phyloP scores from a whole-genome alignment of 805 yeast genomes.

The Saccharomycopsis sp. region DNA sequence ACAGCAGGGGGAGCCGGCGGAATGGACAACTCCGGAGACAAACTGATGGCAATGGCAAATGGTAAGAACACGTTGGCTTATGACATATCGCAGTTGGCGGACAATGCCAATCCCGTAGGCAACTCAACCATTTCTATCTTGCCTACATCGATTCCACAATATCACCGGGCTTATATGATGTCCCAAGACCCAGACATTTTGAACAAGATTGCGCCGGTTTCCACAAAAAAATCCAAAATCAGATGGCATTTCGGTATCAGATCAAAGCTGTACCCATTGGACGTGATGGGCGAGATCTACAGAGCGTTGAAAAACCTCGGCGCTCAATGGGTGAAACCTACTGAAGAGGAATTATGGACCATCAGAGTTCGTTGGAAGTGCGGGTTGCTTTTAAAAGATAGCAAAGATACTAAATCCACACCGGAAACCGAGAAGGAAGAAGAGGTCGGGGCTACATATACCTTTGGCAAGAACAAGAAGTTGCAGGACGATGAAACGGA shows the following conservation, averaged over 20 bases:
- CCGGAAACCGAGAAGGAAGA: conserved; percentile 13
- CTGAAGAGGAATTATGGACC: conserved; percentile 94
- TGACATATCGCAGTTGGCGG: conserved; percentile 16
- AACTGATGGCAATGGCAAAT: conserved; percentile 4
- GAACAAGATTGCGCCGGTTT: conserved; percentile 34
- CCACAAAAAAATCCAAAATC: conserved; percentile 71
- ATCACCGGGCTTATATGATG: conserved; percentile 88
- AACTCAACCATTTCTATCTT: conserved; percentile 68
- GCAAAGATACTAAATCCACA: neutral
- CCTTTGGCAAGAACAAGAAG: conserved; percentile 14
- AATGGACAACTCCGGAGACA: neutral
- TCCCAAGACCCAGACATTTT: conserved; percentile 31
- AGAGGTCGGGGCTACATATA: conserved; percentile 12
- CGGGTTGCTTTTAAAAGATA: conserved; percentile 24
- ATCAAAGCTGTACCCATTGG: conserved; percentile 90
- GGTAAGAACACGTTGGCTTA: conserved; percentile 11
- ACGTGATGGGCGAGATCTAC: conserved; percentile 97
- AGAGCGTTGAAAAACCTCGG: conserved; percentile 88
- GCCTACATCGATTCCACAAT: conserved; percentile 90
- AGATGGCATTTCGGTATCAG: conserved; percentile 99
- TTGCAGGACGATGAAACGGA: too few species aligned
- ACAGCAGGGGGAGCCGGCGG: conserved; percentile 5
- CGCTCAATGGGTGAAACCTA: conserved; percentile 95
- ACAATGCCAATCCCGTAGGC: conserved; percentile 5
- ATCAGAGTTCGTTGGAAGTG: conserved; percentile 92